Base-by-base conservation (phyloP, 495 filamentous ascomycete genomes). In the Aspergillus hancockii region DNA sequence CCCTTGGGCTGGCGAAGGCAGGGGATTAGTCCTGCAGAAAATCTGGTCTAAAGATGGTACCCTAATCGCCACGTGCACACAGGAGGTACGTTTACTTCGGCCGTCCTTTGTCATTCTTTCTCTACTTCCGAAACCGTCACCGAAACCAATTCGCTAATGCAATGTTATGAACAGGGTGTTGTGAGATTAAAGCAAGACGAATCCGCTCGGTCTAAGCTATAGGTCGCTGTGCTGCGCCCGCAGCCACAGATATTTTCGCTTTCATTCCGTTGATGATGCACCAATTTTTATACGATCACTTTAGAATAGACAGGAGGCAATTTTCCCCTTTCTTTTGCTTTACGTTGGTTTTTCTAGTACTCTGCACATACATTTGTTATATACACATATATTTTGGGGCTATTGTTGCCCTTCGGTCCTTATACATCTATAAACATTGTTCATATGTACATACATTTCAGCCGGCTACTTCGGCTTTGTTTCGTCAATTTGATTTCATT, bases 1-100 rank as follows among this genome's bases (percentile, higher is more conserved):
- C 58, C 91, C 93, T n/a, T 98, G 94, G 94, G 84, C 88, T 18
- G 92, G 91, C 14, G 91, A 96, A 64, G 93, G 92, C 18, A 83
- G 93, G 57, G 94, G 90, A 0, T 77, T 98, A 59, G 93, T 93
- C 34, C 83, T 83, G 63, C 92, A 96, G 81, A 86, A 85, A 80
- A 92, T 98, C 57, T 98, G 88, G 82, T 85, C 86, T 43, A 84
- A 82, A 67, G 88, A 96, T 63, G 94, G 93, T 4, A 83, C 78
- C 34, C 72, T 98, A 77, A 79, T 98, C 64, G 94, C 94, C 30
- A 78, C 77, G 18, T 76, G 77, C 62, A 75, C 69, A n/a, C 73
- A 77, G 67, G 75, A 79, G 73, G 76, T 74, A 75, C 65, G 70
- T 28, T 7, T 7, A 28, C 25, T 28, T 28, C 25, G 25, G 62